Base-by-base conservation (phyloP, 345 rosid genomes). In the Kandelia obovata region DNA sequence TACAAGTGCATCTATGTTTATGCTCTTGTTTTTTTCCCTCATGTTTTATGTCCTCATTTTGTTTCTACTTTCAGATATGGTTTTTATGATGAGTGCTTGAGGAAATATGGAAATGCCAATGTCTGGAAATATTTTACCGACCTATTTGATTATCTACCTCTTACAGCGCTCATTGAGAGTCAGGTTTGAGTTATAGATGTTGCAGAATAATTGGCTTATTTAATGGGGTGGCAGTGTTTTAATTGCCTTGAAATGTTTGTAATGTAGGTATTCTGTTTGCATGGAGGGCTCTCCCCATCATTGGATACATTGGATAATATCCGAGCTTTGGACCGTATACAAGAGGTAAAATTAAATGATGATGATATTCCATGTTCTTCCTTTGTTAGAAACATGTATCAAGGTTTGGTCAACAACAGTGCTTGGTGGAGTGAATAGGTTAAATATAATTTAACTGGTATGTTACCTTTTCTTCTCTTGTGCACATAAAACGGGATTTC, bases 81-180 rank as follows among this genome's bases (percentile, higher is more conserved):
- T 13, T 92, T 92, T 79, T 92, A 92, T 73, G 96, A 92, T 51
- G 98, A 93, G 66, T 90, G 98, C 74, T 82, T 92, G 88, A 84
- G 98, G 74, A 92, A 92, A 79, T 92, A 92, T 65, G 98, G 98
- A 79, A 92, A 92, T 78, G 97, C 97, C 35, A 90, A 92, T 72
- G 98, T 92, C 7, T 92, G 98, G 98, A 92, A 92, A 84, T 78
- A 89, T 58, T 92, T 92, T 63, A 92, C 98, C 0, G 96, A 90
- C 72, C 88, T 90, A 66, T 92, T 92, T 71, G 97, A 93, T 82
- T 93, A 93, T 74, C 88, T 89, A 66, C 98, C 96, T 19, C 90
- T 90, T 52, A 93, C 97, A 26, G 96, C 98, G 31, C 97, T 92
- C 75, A 92, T 92, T 58, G 97, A 90, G 83, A 92, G 96, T 70